Evolutionary conservation across 2,329 filamentous ascomycete species (phyloP), one percentile per base, ranked within the genome.

Genomic region (Aspergillus spinulosporus): DNA sequence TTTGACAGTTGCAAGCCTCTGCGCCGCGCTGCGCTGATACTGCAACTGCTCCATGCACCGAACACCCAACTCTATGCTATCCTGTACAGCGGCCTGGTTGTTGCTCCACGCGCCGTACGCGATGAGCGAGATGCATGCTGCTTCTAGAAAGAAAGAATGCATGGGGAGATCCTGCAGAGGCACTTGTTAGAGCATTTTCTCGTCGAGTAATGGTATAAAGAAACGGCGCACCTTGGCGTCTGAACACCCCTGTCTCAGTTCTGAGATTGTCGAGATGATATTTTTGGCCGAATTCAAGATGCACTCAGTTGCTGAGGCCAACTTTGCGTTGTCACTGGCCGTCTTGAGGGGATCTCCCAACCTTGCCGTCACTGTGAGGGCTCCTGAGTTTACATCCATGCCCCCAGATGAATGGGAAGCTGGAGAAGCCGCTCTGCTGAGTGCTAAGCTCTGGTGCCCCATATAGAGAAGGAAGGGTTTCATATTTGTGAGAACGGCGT

Each of bases 11-110:
- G 15, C 31, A 0, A 52, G 42, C 8, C 50, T 46, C 42, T 39
- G 34, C 21, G 42, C 40, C 32, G 31, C 32, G 5, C 8, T 21
- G 1, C 32, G n/a, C 28, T 52, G 50, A 15, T 52, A 52, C 32
- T 40, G 40, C 8, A 52, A 31, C 4, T n/a, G n/a, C 14, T 52
- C 50, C 42, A 52, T 14, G n/a, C 50, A 52, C n/a, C 21, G 32
- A 0, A 52, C 28, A 1, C 42, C 50, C 5, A 28, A 11, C 15
- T 39, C 43, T 2, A 47, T 29, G 5, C 50, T 46, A 1, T 52
- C 50, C 32, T 43, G 40, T 4, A 52, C 7, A 37, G 34, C 34
- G 11, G 34, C 11, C 7, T 12, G 34, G 11, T 37, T 37, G 8
- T 12, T 12, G 11, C n/a, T 12, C 34, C 34, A 37, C 4, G n/a